Conservation (phyloP, 441 rosid species). For the Hura crepitans region DNA sequence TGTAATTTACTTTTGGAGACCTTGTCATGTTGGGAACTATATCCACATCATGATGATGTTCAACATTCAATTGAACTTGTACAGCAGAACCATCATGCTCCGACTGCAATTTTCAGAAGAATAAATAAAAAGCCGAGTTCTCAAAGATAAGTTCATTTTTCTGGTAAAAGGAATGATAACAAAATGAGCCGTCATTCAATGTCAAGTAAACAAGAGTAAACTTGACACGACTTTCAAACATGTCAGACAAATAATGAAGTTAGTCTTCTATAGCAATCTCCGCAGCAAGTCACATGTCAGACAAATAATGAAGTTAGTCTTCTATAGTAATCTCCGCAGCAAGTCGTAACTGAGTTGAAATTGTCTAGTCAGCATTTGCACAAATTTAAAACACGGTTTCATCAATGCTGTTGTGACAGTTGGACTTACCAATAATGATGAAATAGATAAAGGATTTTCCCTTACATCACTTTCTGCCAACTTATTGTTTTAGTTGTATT, state of each 20-base stretch:
- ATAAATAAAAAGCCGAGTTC: conserved; percentile 21
- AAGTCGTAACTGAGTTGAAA: neutral
- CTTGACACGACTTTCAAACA: neutral
- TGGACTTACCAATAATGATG: neutral
- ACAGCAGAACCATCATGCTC: conserved; percentile 96
- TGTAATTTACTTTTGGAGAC: conserved; percentile 70
- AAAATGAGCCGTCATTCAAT: conserved; percentile 8
- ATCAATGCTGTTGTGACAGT: neutral
- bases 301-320: neutral
- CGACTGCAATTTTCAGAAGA: conserved; percentile 50
- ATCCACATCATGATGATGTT: conserved; percentile 64
- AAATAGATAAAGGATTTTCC: neutral
- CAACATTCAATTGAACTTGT: conserved; percentile 71
- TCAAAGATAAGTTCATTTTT: conserved; percentile 8
- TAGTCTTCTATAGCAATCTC: neutral
- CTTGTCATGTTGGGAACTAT: conserved; percentile 83
- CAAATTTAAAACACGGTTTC: neutral
- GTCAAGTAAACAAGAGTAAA: neutral
- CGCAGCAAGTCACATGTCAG: neutral
- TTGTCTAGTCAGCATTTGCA: neutral
- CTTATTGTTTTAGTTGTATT: neutral
- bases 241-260: neutral
- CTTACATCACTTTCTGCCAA: neutral
- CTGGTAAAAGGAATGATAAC: conserved; percentile 1
- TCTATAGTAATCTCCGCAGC: neutral